A percentile compares a stretch with the other conserved stretches of the same genome.
Conservation (phyloP, 2,329 filamentous ascomycete species). For the Canariomyces notabilis region DNA sequence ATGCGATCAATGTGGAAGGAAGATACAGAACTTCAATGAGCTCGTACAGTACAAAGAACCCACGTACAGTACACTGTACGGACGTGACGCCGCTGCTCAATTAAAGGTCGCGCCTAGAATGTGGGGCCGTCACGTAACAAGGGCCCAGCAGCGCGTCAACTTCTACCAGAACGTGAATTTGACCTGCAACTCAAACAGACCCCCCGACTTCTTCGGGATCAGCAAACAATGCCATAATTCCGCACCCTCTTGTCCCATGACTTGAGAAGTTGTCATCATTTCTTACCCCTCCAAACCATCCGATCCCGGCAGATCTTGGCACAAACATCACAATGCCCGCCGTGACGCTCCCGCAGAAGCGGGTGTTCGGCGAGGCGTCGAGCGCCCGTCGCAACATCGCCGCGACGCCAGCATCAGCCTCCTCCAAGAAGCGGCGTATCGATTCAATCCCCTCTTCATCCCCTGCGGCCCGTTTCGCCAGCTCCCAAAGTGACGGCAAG, state of each 20-base stretch:
- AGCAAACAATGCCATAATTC: neutral
- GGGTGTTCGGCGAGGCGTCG: slow-evolving; percentile 64
- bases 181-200: slow-evolving; percentile 17
- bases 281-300: neutral
- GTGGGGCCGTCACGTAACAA: slow-evolving; percentile 29
- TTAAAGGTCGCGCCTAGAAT: slow-evolving; percentile 22
- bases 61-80: too few species aligned
- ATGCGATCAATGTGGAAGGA: too few species aligned
- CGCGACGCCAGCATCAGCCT: slow-evolving; percentile 47
- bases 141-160: slow-evolving; percentile 23
- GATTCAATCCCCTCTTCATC: slow-evolving; percentile 53
- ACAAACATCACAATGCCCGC: slow-evolving; percentile 26
- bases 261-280: neutral
- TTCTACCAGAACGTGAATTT: slow-evolving; percentile 11
- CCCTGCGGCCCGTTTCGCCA: slow-evolving; percentile 53
- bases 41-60: too few species aligned
- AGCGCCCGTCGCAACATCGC: slow-evolving; percentile 58
- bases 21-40: too few species aligned
- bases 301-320: neutral
- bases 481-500: slow-evolving; percentile 60
- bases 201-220: neutral
- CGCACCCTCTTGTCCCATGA: neutral
- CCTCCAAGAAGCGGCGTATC: slow-evolving; percentile 79
- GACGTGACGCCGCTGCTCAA: slow-evolving; percentile 11
- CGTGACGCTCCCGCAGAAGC: slow-evolving; percentile 61